A percentile compares a stretch with the other conserved stretches of the same genome.
Evolutionary conservation across 1,284 basidiomycete species (phyloP).

Genomic region (Peniophora sp.): DNA sequence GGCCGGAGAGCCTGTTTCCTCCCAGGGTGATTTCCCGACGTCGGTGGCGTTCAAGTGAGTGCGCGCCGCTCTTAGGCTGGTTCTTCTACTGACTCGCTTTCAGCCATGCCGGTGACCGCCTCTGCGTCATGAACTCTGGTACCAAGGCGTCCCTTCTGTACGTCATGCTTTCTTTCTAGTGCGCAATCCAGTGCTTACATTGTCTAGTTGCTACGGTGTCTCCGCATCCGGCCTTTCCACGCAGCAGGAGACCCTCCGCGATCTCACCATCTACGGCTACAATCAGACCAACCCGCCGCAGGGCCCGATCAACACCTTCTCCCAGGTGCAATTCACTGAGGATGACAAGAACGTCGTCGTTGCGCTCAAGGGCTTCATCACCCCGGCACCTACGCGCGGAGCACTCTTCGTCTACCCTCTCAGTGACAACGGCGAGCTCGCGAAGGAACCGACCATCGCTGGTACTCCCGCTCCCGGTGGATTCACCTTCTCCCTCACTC

Average conservation of each 20-base stretch:
- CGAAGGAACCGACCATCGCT: constrained; percentile 33
- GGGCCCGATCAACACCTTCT: constrained; percentile 30
- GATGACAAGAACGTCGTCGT: constrained; percentile 34
- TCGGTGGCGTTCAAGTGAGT: constrained; percentile 14
- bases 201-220: constrained; percentile 34
- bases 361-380: constrained; percentile 36
- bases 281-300: constrained; percentile 36
- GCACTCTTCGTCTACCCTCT: background rate
- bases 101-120: constrained; percentile 28
- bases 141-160: constrained; percentile 38
- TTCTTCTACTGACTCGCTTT: constrained; percentile 22
- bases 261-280: constrained; percentile 23
- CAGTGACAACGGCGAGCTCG: constrained; percentile 29
- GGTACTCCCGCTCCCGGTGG: constrained; percentile 19
- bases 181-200: background rate
- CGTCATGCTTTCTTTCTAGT: constrained; percentile 5
- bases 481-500: constrained; percentile 24
- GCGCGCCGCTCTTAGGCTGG: too few species aligned
- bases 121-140: constrained; percentile 41
- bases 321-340: constrained; percentile 37
- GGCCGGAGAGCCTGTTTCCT: constrained; percentile 33
- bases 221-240: constrained; percentile 27
- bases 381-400: constrained; percentile 16
- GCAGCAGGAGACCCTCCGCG: constrained; percentile 31
- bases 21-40: constrained; percentile 41